Base-by-base conservation (phyloP, 495 filamentous ascomycete species). In the Sabuloglossum arenarium region DNA sequence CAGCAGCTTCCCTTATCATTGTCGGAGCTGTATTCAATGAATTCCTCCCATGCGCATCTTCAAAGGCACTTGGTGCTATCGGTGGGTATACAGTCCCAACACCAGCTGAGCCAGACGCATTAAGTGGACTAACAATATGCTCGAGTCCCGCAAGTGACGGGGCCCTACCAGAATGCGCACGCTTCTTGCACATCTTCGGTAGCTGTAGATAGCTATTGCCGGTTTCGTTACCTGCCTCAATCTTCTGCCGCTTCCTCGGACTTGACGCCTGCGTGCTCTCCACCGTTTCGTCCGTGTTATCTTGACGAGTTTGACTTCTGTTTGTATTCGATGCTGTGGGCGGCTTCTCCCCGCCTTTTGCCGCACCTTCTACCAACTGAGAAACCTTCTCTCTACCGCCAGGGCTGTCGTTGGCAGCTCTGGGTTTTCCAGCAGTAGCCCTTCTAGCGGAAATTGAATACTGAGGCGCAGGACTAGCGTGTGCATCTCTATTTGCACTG, bases 401-500 rank as follows among this genome's bases (percentile, higher is more conserved):
- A 31, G 19, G 19, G 12, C 31, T n/a, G 30, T 28, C 30, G 19
- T 27, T 55, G 23, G 27, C 19, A 1, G 55, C 45, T 55, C 39
- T 43, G 43, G 39, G 3, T 23, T 43, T 43, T 4, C 24, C 47
- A 51, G 3, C 23, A 16, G 47, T 6, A 2, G 24, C 25, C 47
- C 47, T 27, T 19, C 24, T 11, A 1, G 47, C 47, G 14, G 47
- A 51, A 27, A 51, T 51, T 19, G 47, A 51, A 29, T 51, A 51
- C 47, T 51, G 47, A 30, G 47, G 47, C 14, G 47, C 47, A 30
- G 24, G 9, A 23, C 43, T 49, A 12, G 56, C 39, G 30, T 54
- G 45, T 2, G 56, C 56, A 45, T 54, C 31, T 53, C 56, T 37
- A 32, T 32, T 37, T 4, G 56, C 45, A 29, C 28, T 55, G 9